A percentile compares a stretch with the other conserved stretches of the same genome.
These are phyloP conservation scores for Pseudognaphalium luteoalbum DNA, from an alignment of 129 eudicot species.

Conservation along the genomic window DNA sequence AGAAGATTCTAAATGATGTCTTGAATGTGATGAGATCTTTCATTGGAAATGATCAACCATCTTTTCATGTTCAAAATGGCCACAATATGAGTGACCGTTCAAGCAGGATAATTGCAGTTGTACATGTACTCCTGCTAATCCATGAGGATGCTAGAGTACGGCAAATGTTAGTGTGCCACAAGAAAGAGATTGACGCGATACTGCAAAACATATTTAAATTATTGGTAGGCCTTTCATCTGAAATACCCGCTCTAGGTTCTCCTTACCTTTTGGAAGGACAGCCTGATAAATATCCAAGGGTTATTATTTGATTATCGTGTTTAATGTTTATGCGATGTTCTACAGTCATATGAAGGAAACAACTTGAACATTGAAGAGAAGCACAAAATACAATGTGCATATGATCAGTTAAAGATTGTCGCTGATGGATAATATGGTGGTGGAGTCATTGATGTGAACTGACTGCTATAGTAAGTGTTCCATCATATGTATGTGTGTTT, in stretches of 20 bases:
- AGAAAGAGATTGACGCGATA: slow-evolving; percentile 48
- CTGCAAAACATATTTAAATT: slow-evolving; percentile 21
- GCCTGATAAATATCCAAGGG: too few relatives aligned
- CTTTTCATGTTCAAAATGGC: slow-evolving; percentile 22
- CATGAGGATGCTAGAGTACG: slow-evolving; percentile 49
- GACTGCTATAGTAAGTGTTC: not conserved
- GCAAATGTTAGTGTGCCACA: slow-evolving; percentile 39
- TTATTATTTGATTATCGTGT: too few relatives aligned
- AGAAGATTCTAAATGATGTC: slow-evolving; percentile 41
- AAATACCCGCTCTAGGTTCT: too few relatives aligned
- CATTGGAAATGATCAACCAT: slow-evolving; percentile 33
- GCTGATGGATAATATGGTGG: slow-evolving; percentile 21
- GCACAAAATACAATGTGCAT: slow-evolving; percentile 52
- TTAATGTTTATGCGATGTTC: not conserved
- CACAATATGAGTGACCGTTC: slow-evolving; percentile 31
- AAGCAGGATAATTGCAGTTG: slow-evolving; percentile 48
- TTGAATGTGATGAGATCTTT: slow-evolving; percentile 50
- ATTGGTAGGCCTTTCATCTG: too few relatives aligned
- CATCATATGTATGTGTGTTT: too few relatives aligned
- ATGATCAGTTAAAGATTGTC: slow-evolving; percentile 44
- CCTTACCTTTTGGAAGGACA: too few relatives aligned
- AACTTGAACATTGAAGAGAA: slow-evolving; percentile 49
- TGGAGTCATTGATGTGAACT: not conserved
- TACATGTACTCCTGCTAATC: slow-evolving; percentile 42
- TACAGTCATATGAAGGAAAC: not conserved